These are phyloP conservation scores for Fraxinus pennsylvanica DNA, from an alignment of 257 asterid genomes.

Conservation along the genomic window DNA sequence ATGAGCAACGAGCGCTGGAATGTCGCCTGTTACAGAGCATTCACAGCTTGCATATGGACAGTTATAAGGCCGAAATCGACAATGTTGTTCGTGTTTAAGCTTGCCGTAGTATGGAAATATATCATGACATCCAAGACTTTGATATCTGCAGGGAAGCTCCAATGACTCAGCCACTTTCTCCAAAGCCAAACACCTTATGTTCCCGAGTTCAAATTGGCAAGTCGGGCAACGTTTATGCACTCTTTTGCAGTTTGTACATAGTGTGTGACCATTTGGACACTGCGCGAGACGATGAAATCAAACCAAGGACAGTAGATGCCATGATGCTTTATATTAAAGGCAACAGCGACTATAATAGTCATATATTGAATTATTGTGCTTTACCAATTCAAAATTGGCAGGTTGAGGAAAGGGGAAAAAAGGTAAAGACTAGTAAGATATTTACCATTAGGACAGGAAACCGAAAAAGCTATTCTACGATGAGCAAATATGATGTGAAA, in stretches of 20 bases:
- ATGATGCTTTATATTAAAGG: not conserved
- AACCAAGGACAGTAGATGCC: not conserved
- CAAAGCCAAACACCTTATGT: conserved; percentile 81
- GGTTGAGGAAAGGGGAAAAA: not conserved
- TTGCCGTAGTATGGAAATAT: conserved; percentile 61
- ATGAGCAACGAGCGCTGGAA: conserved; percentile 61
- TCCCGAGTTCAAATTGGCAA: conserved; percentile 64
- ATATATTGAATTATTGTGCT: not conserved
- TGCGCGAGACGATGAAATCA: conserved; percentile 30
- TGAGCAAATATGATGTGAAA: not conserved
- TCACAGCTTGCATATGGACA: conserved; percentile 90
- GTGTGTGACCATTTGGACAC: conserved; percentile 91
- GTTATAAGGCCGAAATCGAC: conserved; percentile 69
- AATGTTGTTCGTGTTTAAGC: conserved; percentile 69
- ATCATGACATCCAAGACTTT: conserved; percentile 61
- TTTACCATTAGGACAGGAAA: not conserved
- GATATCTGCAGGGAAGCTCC: conserved; percentile 78
- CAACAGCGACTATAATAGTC: not conserved
- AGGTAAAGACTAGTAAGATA: too few species aligned
- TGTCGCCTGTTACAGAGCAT: conserved; percentile 65
- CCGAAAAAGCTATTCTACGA: not conserved
- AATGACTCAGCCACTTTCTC: conserved; percentile 78
- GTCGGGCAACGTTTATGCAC: conserved; percentile 63
- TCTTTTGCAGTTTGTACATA: conserved; percentile 73
- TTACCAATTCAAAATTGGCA: not conserved